These are phyloP conservation scores for Phallus indusiatus DNA, from an alignment of 768 basidiomycete genomes.

Conservation along the genomic window DNA sequence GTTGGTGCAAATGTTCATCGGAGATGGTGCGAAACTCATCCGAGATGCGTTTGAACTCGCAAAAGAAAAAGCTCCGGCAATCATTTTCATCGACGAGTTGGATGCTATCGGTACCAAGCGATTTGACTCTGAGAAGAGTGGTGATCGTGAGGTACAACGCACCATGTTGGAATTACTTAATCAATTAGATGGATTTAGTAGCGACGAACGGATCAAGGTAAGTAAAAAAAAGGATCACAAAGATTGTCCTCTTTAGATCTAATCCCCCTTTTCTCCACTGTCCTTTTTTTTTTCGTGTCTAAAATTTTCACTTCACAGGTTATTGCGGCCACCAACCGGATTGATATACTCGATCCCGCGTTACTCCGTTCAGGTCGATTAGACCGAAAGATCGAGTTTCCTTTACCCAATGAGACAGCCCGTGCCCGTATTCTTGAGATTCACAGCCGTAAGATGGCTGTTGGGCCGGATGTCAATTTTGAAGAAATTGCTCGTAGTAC, in stretches of 20 bases:
- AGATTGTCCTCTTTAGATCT: too few species aligned
- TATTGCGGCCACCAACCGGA: constrained; percentile 97
- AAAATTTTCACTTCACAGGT: constrained; percentile 44
- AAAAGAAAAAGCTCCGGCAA: constrained; percentile 97
- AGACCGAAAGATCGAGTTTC: constrained; percentile 98
- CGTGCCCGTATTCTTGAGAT: constrained; percentile 94
- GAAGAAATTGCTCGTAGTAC: constrained; percentile 95
- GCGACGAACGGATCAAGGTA: constrained; percentile 96
- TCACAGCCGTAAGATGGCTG: constrained; percentile 93
- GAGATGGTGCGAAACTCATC: constrained; percentile 97
- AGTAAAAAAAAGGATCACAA: constrained; percentile 9
- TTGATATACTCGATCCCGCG: constrained; percentile 96
- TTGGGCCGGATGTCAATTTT: constrained; percentile 83
- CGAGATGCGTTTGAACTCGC: constrained; percentile 97
- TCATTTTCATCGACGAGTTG: constrained; percentile 97
- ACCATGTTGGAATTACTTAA: constrained; percentile 99
- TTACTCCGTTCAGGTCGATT: constrained; percentile 96
- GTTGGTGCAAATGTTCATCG: constrained; percentile 99
- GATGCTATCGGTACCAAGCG: constrained; percentile 99
- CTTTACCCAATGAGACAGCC: constrained; percentile 92
- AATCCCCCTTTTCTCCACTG: too few species aligned
- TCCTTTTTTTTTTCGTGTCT: constrained; percentile 4
- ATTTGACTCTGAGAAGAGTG: constrained; percentile 97
- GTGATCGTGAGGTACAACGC: constrained; percentile 97
- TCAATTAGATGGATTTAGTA: constrained; percentile 95